These are phyloP conservation scores for Clarireedia paspali DNA, from an alignment of 2,329 filamentous ascomycete species.

Conservation along the genomic window DNA sequence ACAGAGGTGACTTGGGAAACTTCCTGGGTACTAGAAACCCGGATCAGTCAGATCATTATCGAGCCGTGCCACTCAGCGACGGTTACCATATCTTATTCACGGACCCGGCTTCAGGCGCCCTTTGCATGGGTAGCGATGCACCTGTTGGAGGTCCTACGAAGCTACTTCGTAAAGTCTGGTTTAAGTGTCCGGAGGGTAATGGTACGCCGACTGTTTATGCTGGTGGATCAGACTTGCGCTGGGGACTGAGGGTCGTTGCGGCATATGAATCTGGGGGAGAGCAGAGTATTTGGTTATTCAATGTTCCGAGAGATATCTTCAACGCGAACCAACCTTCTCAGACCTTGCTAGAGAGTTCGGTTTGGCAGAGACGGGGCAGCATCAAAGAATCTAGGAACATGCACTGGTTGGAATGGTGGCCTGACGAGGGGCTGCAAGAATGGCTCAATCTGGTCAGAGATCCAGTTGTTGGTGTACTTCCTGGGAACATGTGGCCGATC, in stretches of 20 bases:
- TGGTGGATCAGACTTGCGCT: conserved; percentile 45
- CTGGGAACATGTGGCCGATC: conserved; percentile 37
- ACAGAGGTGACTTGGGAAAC: conserved; percentile 12
- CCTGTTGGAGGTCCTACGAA: conserved; percentile 47
- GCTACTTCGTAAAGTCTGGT: conserved; percentile 50
- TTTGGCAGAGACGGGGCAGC: conserved; percentile 8
- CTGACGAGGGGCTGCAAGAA: conserved; percentile 30
- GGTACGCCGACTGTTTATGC: conserved; percentile 45
- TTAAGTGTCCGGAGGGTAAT: conserved; percentile 30
- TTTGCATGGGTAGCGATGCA: conserved; percentile 56
- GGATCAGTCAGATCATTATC: conserved; percentile 47
- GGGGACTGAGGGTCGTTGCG: conserved; percentile 51
- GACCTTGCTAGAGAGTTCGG: conserved; percentile 5
- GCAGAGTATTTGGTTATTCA: conserved; percentile 50
- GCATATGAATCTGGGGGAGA: conserved; percentile 39
- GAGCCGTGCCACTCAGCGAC: conserved; percentile 56
- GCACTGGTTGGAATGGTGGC: conserved; percentile 34
- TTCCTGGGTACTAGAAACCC: conserved; percentile 13
- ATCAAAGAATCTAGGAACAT: conserved; percentile 11
- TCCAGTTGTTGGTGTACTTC: conserved; percentile 19
- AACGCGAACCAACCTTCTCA: conserved; percentile 27
- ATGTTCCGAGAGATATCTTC: conserved; percentile 50
- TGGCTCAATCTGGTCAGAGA: conserved; percentile 26
- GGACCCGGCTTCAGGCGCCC: conserved; percentile 46
- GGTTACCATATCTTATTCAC: conserved; percentile 58